phyloP scores from a whole-genome alignment of 768 basidiomycete genomes.

The Cyclocybe aegerita region DNA sequence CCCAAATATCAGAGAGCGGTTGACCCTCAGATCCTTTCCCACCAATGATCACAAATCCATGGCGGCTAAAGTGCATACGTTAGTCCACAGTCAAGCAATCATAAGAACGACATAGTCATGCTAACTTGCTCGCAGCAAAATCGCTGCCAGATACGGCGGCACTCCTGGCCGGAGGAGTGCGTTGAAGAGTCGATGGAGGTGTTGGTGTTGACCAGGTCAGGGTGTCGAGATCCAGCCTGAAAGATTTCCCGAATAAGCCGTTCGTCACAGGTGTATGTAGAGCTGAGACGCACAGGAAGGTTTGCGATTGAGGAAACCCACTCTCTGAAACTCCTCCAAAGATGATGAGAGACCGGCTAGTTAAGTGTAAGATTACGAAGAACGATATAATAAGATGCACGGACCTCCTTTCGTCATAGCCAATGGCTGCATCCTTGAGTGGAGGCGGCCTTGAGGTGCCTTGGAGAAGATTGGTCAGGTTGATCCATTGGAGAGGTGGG shows the following conservation, averaged over 20 bases:
- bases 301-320: constrained; percentile 60
- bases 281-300: constrained; percentile 56
- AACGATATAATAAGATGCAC: not conserved
- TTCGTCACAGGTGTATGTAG: constrained; percentile 2
- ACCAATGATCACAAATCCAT: constrained; percentile 72
- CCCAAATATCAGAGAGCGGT: constrained; percentile 73
- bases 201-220: constrained; percentile 60
- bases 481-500: constrained; percentile 76
- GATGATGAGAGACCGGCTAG: constrained; percentile 58
- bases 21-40: constrained; percentile 57
- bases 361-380: constrained; percentile 14
- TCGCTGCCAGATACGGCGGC: constrained; percentile 66
- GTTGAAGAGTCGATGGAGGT: constrained; percentile 47
- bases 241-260: constrained; percentile 6
- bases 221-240: constrained; percentile 61
- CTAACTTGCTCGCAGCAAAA: constrained; percentile 82
- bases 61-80: constrained; percentile 49
- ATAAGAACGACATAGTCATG: constrained; percentile 14
- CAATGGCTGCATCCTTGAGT: constrained; percentile 72
- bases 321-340: constrained; percentile 76
- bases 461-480: constrained; percentile 54
- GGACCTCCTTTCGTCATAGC: constrained; percentile 50
- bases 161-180: constrained; percentile 60
- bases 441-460: constrained; percentile 59
- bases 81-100: not conserved